A percentile compares a stretch with the other conserved stretches of the same genome.
Evolutionary conservation across 768 basidiomycete genomes (phyloP).

Genomic region (Coprinopsis cinerea): DNA sequence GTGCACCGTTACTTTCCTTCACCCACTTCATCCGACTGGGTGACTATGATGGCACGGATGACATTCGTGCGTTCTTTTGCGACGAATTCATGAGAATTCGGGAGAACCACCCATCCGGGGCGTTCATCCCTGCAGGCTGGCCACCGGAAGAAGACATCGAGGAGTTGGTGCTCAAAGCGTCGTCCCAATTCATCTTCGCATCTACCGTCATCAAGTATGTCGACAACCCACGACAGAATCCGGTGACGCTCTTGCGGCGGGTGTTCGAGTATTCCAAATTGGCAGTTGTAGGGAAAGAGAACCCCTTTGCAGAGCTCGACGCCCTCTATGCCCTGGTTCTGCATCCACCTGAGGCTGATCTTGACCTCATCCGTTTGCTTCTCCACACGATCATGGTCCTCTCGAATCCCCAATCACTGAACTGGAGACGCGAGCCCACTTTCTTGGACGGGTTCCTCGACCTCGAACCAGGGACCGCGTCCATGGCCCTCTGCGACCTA

Average conservation of each 20-base stretch:
- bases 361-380: background rate
- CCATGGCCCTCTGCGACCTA: background rate
- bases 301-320: slow-evolving; percentile 3
- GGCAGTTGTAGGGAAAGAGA: background rate
- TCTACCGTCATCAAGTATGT: slow-evolving; percentile 6
- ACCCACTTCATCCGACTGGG: background rate
- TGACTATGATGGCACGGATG: background rate
- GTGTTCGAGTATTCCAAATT: background rate
- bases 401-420: background rate
- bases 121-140: background rate
- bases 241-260: background rate
- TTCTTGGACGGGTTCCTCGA: background rate
- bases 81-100: background rate
- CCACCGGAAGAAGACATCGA: slow-evolving; percentile 1
- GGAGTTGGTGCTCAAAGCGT: background rate
- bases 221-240: slow-evolving; percentile 3
- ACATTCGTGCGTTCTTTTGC: background rate
- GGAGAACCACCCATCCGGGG: background rate
- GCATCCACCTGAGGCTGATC: background rate
- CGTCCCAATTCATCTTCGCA: slow-evolving; percentile 7
- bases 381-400: background rate
- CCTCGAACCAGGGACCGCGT: background rate
- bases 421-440: background rate
- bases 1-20: background rate
- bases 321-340: background rate